phyloP scores from a whole-genome alignment of 331 rosid species.

The Phaseolus coccineus region DNA sequence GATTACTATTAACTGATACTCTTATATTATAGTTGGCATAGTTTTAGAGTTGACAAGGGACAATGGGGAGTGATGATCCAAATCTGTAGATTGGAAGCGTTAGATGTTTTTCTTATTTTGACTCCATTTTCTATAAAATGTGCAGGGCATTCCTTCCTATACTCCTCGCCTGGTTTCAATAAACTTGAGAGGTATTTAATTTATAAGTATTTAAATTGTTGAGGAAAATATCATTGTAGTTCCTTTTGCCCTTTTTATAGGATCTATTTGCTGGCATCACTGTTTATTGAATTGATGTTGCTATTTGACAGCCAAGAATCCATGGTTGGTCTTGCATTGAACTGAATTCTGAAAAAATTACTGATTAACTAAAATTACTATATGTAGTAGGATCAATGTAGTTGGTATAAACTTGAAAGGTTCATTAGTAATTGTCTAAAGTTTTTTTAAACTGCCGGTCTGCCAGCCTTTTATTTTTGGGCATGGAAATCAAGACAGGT shows the following conservation, averaged over 20 bases:
- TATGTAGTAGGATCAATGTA: neutral
- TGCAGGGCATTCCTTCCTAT: constrained; percentile 79
- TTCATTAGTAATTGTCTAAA: constrained; percentile 27
- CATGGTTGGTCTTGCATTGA: constrained; percentile 14
- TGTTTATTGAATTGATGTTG: constrained; percentile 25
- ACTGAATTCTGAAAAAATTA: constrained; percentile 26
- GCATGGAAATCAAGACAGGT: constrained; percentile 10
- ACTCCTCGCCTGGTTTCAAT: constrained; percentile 89
- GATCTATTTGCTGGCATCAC: constrained; percentile 21
- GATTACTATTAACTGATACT: constrained; percentile 21
- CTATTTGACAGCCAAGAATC: neutral
- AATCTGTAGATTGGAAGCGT: constrained; percentile 35
- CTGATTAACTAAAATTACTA: neutral
- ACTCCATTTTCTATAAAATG: constrained; percentile 34
- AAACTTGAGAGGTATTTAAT: constrained; percentile 74
- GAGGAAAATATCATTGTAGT: constrained; percentile 11
- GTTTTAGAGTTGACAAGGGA: constrained; percentile 7
- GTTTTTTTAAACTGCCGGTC: neutral
- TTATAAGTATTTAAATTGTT: constrained; percentile 17
- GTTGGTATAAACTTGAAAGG: constrained; percentile 15
- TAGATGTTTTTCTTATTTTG: constrained; percentile 28
- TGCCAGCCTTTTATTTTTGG: neutral
- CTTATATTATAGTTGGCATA: constrained; percentile 1
- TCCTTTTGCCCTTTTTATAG: constrained; percentile 25
- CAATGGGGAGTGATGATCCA: neutral